Percentiles rank a stretch among this genome's conserved stretches.
These are phyloP conservation scores for Suhomyces kilbournensis DNA, from an alignment of 805 yeast genomes.

Conservation along the genomic window DNA sequence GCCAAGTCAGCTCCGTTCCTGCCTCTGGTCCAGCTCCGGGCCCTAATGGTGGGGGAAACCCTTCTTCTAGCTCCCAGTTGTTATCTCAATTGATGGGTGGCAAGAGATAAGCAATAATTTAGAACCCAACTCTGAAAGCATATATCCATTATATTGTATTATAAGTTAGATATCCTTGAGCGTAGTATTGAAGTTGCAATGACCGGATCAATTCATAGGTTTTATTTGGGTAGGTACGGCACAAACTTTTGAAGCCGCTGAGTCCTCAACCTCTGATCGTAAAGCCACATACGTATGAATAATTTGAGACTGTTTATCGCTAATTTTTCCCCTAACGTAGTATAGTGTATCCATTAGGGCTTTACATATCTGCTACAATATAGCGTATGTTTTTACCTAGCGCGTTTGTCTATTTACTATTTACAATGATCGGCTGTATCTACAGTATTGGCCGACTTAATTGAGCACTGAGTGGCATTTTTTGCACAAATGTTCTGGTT, in stretches of 20 bases:
- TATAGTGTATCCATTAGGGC: background rate
- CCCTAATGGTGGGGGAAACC: slow-evolving; percentile 13
- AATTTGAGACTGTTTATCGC: slow-evolving; percentile 8
- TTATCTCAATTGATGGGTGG: slow-evolving; percentile 84
- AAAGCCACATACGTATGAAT: slow-evolving; percentile 12
- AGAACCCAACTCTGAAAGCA: background rate
- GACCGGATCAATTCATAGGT: no score
- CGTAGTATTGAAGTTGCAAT: background rate
- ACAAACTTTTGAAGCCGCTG: slow-evolving; percentile 1
- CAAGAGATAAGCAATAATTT: slow-evolving; percentile 43
- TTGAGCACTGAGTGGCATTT: slow-evolving; percentile 57
- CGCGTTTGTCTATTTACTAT: slow-evolving; percentile 11
- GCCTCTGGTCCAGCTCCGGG: slow-evolving; percentile 6
- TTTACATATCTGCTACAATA: background rate
- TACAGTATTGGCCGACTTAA: background rate
- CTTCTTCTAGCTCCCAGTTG: slow-evolving; percentile 70
- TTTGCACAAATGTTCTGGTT: slow-evolving; percentile 54
- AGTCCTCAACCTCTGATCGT: slow-evolving; percentile 7
- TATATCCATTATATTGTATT: background rate
- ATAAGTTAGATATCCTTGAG: background rate
- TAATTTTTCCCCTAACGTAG: no score
- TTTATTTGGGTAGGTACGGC: slow-evolving; percentile 2
- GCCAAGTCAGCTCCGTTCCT: background rate
- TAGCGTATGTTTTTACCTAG: background rate
- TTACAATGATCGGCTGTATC: slow-evolving; percentile 10